Evolutionary conservation across 805 yeast species (phyloP), one percentile per base, ranked within the genome.

Genomic region (Ogataea minuta): DNA sequence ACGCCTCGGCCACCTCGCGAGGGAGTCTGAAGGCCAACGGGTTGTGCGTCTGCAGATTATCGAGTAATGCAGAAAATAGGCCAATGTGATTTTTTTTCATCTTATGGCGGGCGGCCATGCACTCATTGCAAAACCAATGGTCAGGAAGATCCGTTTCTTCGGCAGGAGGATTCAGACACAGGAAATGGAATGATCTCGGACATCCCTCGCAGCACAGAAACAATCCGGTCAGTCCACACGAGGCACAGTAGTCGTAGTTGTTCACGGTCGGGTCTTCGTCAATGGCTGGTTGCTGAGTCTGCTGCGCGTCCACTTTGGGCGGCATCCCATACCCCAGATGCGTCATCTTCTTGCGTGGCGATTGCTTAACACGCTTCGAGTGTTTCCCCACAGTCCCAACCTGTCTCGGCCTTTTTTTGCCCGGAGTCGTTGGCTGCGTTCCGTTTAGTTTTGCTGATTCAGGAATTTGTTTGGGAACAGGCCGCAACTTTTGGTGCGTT

Each of bases 201-300:
- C 99, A 91, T 2, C 85, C 72, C 52, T 91, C 99, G 64, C 99
- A 91, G 63, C 98, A 93, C 16, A 91, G 68, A 52, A 91, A 89
- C 19, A 85, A 72, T 9, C 99, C 99, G 0, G 89, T 70, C 19
- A 88, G 86, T 2, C 95, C 90, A 65, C 99, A 91, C 0, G 93
- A 72, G n/a, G 85, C 70, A 56, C 99, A 91, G 59, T 74, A 90
- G 60, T 91, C 99, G 45, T 90, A 95, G 59, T 91, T 93, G 43
- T 64, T 47, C 25, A 49, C 41, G 5, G 54, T 45, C 9, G 49
- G 43, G 23, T 52, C 59, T 14, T 44, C 45, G 3, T 45, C 41
- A 26, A 28, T 27, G 12, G 39, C 11, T 37, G 21, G 21, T 10
- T n/a, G 29, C 20, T n/a, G 15, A 15, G 9, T 17, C 31, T 8